phyloP scores from a whole-genome alignment of 164 flowering plant genomes.

The Aristolochia californica region DNA sequence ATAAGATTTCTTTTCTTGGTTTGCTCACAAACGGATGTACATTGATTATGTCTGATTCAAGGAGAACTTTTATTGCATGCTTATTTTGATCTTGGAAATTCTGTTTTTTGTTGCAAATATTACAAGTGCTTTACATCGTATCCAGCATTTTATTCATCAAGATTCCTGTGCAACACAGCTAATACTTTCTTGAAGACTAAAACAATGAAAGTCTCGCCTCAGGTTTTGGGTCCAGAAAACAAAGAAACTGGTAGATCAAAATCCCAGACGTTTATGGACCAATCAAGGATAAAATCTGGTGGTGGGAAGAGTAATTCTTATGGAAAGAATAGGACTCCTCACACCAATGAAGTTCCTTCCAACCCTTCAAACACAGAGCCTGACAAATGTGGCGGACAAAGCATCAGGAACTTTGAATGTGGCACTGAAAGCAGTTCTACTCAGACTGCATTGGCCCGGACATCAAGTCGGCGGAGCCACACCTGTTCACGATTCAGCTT shows the following conservation, averaged over 20 bases:
- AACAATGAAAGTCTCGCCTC: conserved; percentile 7
- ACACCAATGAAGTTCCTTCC: conserved; percentile 26
- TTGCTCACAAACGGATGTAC: no score
- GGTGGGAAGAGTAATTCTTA: conserved; percentile 21
- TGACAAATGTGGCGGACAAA: conserved; percentile 36
- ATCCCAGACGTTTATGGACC: conserved; percentile 17
- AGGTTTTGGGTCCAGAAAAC: conserved; percentile 23
- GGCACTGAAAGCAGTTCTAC: conserved; percentile 38
- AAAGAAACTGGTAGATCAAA: conserved; percentile 20
- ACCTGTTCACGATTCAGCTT: conserved; percentile 61
- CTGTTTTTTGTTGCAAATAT: no score
- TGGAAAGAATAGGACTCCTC: conserved; percentile 25
- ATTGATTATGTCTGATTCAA: no score
- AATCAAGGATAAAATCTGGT: conserved; percentile 17
- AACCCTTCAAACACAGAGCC: conserved; percentile 25
- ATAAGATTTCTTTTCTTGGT: no score
- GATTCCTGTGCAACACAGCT: not conserved
- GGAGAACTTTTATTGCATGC: no score
- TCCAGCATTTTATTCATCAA: no score
- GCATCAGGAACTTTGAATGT: conserved; percentile 13
- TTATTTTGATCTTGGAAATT: no score
- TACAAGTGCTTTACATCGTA: no score
- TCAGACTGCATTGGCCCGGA: conserved; percentile 22
- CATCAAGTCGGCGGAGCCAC: conserved; percentile 34
- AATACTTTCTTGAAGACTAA: not conserved